Percentiles rank a stretch among this genome's conserved stretches.
Evolutionary conservation across 1,139 yeast species (phyloP).

Genomic region (Yamadazyma buinensis): DNA sequence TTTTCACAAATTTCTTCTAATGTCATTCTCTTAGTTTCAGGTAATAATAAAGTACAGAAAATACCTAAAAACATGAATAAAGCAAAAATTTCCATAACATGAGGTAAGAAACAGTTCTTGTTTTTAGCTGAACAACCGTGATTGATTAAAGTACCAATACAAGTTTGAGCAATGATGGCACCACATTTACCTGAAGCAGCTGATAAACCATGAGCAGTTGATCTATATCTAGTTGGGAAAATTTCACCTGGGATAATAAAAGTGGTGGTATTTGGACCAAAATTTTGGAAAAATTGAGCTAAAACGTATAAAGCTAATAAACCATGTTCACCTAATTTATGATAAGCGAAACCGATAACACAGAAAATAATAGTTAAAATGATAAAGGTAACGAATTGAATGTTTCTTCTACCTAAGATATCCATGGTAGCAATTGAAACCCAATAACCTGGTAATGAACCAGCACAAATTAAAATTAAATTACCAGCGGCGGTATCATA

Average conservation of each 20-base stretch:
- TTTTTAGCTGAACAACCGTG: slow-evolving; percentile 64
- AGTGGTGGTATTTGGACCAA: slow-evolving; percentile 95
- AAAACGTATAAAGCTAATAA: slow-evolving; percentile 70
- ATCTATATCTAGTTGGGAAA: slow-evolving; percentile 96
- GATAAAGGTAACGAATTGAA: slow-evolving; percentile 71
- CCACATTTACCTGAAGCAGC: slow-evolving; percentile 97
- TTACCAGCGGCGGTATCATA: slow-evolving; percentile 85
- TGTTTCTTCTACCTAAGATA: slow-evolving; percentile 74
- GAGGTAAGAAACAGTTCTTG: slow-evolving; percentile 75
- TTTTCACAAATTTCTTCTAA: slow-evolving; percentile 76
- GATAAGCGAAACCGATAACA: slow-evolving; percentile 75
- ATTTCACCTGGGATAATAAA: slow-evolving; percentile 95
- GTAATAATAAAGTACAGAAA: slow-evolving; percentile 60
- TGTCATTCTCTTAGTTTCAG: slow-evolving; percentile 89
- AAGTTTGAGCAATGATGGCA: slow-evolving; percentile 93
- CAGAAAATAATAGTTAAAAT: slow-evolving; percentile 66
- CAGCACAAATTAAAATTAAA: slow-evolving; percentile 85
- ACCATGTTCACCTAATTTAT: slow-evolving; percentile 58
- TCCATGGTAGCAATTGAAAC: slow-evolving; percentile 72
- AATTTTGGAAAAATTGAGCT: slow-evolving; percentile 82
- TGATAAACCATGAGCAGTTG: slow-evolving; percentile 96
- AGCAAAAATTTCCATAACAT: slow-evolving; percentile 90
- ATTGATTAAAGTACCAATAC: slow-evolving; percentile 77
- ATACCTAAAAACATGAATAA: slow-evolving; percentile 83
- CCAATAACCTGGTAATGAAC: slow-evolving; percentile 93